Percentiles rank a stretch among this genome's conserved stretches.
These are phyloP conservation scores for Aaosphaeria pasadenensis DNA, from an alignment of 2,329 filamentous ascomycete genomes.

Conservation along the genomic window DNA sequence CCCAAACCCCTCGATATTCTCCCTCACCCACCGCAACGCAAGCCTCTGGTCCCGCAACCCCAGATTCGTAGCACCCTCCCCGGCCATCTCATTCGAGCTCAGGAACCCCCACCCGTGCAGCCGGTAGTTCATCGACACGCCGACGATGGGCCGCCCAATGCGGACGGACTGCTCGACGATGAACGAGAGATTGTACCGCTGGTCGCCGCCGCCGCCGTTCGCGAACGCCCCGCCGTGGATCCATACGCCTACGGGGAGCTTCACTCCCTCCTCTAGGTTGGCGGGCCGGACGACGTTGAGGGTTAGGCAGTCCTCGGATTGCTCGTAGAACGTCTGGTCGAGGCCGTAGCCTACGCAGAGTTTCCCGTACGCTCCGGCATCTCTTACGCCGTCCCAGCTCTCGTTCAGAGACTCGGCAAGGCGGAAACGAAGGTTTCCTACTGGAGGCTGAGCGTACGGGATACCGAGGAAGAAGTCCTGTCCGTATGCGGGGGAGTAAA, in stretches of 20 bases:
- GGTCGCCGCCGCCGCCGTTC: conserved; percentile 50
- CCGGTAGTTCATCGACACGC: conserved; percentile 49
- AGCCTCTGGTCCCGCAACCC: conserved; percentile 47
- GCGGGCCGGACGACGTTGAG: conserved; percentile 51
- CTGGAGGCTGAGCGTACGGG: conserved; percentile 55
- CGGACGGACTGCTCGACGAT: conserved; percentile 48
- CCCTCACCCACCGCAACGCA: conserved; percentile 45
- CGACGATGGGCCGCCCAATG: conserved; percentile 48
- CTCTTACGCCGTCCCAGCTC: conserved; percentile 4
- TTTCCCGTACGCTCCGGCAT: conserved; percentile 1
- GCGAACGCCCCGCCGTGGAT: conserved; percentile 54
- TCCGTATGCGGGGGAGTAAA: background rate
- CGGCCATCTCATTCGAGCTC: conserved; percentile 34
- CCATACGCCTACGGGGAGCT: conserved; percentile 54
- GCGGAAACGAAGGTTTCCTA: conserved; percentile 5
- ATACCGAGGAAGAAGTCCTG: conserved; percentile 44
- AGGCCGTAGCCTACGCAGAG: conserved; percentile 32
- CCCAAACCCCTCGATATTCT: conserved; percentile 44
- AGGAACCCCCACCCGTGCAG: conserved; percentile 64
- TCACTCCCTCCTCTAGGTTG: conserved; percentile 23
- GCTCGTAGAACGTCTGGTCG: conserved; percentile 48
- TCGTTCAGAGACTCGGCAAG: conserved; percentile 28
- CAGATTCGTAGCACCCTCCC: conserved; percentile 47
- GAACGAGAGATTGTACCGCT: conserved; percentile 50
- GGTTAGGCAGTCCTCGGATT: conserved; percentile 50